Conservation (phyloP, 768 basidiomycete species). For the Tricholoma furcatifolium region DNA sequence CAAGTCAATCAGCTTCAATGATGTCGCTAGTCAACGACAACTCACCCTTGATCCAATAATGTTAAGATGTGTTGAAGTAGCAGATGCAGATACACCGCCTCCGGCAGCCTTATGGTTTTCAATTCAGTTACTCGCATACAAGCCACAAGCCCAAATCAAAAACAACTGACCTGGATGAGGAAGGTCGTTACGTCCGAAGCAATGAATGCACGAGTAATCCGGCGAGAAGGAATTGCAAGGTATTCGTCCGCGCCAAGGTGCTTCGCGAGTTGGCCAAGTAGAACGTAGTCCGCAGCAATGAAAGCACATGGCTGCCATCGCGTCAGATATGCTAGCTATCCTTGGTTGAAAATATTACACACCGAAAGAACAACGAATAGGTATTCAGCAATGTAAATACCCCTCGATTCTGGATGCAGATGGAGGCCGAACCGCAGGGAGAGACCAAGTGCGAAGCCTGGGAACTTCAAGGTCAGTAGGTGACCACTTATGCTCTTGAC, state of each 20-base stretch:
- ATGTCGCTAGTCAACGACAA: background rate
- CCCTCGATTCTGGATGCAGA: constrained; percentile 47
- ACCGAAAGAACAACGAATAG: constrained; percentile 62
- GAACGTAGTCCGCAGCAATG: constrained; percentile 66
- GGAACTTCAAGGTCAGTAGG: background rate
- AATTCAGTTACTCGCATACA: constrained; percentile 25
- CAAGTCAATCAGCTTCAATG: constrained; percentile 20
- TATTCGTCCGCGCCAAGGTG: constrained; percentile 46
- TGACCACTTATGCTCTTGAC: background rate
- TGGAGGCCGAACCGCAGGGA: constrained; percentile 56
- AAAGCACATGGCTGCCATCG: constrained; percentile 68
- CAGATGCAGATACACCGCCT: constrained; percentile 46
- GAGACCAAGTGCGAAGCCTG: constrained; percentile 59
- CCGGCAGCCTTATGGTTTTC: constrained; percentile 39
- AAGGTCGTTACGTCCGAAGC: constrained; percentile 65
- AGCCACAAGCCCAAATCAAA: background rate
- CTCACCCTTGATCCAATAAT: constrained; percentile 35
- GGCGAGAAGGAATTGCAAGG: constrained; percentile 45
- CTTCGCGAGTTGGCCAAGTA: constrained; percentile 61
- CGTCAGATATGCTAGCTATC: background rate
- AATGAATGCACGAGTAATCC: constrained; percentile 59
- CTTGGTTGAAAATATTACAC: constrained; percentile 13
- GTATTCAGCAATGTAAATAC: constrained; percentile 55
- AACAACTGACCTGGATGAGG: constrained; percentile 50
- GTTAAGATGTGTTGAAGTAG: constrained; percentile 27